Evolutionary conservation across 2,329 filamentous ascomycete species (phyloP).

Genomic region (Arthrobotrys conoides): DNA sequence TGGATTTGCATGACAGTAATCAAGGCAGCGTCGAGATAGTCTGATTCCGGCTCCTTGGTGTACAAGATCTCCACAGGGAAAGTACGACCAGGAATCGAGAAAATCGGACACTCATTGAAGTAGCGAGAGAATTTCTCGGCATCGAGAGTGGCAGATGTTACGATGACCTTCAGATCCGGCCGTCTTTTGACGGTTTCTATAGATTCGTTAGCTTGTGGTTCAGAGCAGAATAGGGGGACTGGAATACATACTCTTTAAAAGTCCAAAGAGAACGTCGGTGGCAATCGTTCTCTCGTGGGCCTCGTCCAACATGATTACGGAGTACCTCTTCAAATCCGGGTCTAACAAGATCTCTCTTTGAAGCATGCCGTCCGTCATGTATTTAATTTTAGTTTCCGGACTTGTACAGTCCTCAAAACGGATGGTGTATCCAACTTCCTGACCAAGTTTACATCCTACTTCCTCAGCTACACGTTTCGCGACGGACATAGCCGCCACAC

Average conservation of each 20-base stretch:
- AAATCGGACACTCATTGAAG: conserved; percentile 95
- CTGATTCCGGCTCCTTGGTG: conserved; percentile 91
- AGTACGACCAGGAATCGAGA: conserved; percentile 94
- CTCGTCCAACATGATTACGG: conserved; percentile 97
- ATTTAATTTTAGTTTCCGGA: conserved; percentile 92
- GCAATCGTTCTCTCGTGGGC: conserved; percentile 97
- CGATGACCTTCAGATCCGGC: conserved; percentile 91
- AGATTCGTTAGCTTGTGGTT: conserved; percentile 20
- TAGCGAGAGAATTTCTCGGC: conserved; percentile 98
- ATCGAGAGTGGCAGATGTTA: conserved; percentile 95
- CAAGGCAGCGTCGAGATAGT: conserved; percentile 94
- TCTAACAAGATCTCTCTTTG: conserved; percentile 95
- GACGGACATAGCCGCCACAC: conserved; percentile 97
- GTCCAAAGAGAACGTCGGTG: conserved; percentile 92
- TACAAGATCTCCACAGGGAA: conserved; percentile 98
- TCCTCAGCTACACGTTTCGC: conserved; percentile 97
- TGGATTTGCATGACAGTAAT: conserved; percentile 99
- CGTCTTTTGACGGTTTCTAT: conserved; percentile 85
- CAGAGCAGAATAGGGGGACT: background rate
- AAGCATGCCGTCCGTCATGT: conserved; percentile 99
- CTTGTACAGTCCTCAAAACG: conserved; percentile 96
- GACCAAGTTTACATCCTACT: conserved; percentile 89
- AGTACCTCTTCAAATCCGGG: conserved; percentile 88
- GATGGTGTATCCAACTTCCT: conserved; percentile 96
- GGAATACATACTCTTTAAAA: conserved; percentile 75